These are phyloP conservation scores for Macrophomina tecta DNA, from an alignment of 2,329 filamentous ascomycete species.

Conservation along the genomic window DNA sequence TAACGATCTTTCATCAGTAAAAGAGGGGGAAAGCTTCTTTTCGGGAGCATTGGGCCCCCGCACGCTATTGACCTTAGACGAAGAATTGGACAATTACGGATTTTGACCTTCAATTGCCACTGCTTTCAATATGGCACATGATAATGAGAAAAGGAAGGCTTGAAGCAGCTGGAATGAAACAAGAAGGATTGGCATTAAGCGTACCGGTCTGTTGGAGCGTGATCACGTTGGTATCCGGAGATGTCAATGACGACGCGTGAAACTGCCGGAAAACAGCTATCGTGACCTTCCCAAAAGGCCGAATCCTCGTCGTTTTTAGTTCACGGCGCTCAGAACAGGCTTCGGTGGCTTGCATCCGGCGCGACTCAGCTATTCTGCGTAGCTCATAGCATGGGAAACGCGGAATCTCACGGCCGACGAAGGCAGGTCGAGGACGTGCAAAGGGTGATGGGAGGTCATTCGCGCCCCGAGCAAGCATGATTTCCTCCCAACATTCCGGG, in stretches of 20 bases:
- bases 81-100: not conserved
- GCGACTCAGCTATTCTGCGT: too few species aligned
- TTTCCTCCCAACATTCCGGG: not conserved
- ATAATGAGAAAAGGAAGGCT: not conserved
- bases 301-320: not conserved
- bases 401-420: too few species aligned
- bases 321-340: not conserved
- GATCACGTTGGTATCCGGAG: not conserved
- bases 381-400: too few species aligned
- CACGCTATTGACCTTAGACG: not conserved
- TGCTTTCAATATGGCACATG: not conserved
- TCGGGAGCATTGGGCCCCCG: not conserved
- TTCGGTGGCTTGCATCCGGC: not conserved
- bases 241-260: not conserved
- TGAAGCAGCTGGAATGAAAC: not conserved
- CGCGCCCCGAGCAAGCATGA: not conserved
- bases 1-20: not conserved
- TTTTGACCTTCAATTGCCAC: not conserved
- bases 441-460: not conserved
- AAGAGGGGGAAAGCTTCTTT: slow-evolving; percentile 5
- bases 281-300: not conserved
- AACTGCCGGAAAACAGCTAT: not conserved
- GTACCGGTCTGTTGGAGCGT: not conserved
- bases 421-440: not conserved
- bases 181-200: not conserved